Evolutionary conservation across 805 yeast species (phyloP), one percentile per base, ranked within the genome.

Genomic region (Lipomyces lipofer): DNA sequence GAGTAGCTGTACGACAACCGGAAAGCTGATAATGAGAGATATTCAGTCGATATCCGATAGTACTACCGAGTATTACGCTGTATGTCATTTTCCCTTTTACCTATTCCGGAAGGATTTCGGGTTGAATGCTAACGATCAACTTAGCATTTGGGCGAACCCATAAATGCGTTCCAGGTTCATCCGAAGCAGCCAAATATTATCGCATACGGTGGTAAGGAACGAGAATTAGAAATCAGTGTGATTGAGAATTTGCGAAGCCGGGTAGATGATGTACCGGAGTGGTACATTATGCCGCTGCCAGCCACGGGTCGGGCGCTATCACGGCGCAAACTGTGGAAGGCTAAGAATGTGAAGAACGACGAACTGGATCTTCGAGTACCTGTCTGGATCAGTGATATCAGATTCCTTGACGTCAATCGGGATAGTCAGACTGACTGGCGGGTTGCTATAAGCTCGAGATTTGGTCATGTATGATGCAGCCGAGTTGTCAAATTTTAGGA

Each of bases 131-230:
- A 51, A 64, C 4, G 58, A 57, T 29, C 58, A 59, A 17, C 35
- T 66, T 10, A 38, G 47, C 4, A 58, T 55, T 27, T 83, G 7
- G 71, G 69, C 38, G 82, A 77, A 2, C 81, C 83, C 5, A 67
- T 84, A 38, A 71, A 75, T 52, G 69, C 82, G 33, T 79, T 78
- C 65, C 67, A 69, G 10, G 67, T 71, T 29, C 81, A 81, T 63
- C 84, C 83, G 2, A 64, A 68, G 13, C 75, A 73, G 19, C 67
- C 68, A 6, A 79, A 80, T 21, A 68, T 83, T 1, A 81, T 86
- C 69, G 96, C 94, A 0, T 80, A 75, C 64, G 97, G 97, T 32
- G 99, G 98, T 27, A 81, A 88, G 65, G 95, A 90, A 63, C 82
- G 82, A 55, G 91, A 88, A 67, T 71, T 87, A 4, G 79, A 79